phyloP scores from a whole-genome alignment of 164 flowering plant genomes.

The Echeveria elegans region DNA sequence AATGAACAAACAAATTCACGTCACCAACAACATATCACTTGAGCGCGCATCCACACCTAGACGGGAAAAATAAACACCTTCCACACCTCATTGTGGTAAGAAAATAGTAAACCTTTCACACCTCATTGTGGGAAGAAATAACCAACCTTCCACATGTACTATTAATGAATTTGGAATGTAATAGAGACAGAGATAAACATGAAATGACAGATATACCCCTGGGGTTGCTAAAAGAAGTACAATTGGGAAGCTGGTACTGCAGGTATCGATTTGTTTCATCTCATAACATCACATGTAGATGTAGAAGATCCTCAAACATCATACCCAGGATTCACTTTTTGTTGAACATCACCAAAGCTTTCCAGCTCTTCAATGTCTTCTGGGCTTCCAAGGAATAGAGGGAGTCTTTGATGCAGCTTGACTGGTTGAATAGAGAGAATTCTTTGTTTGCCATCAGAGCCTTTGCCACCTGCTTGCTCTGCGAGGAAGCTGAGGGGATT shows the following conservation, averaged over 20 bases:
- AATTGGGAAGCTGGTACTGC: too few species aligned
- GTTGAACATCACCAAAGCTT: constrained; percentile 87
- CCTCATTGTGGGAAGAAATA: too few species aligned
- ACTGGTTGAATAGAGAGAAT: constrained; percentile 81
- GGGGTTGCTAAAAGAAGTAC: too few species aligned
- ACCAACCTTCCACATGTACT: too few species aligned
- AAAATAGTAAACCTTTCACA: too few species aligned
- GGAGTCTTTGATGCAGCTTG: constrained; percentile 82
- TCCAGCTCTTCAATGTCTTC: constrained; percentile 88
- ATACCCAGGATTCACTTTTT: constrained; percentile 91
- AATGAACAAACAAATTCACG: too few species aligned
- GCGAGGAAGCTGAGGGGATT: constrained; percentile 89
- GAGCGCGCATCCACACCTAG: too few species aligned
- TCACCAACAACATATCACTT: too few species aligned
- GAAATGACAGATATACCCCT: neutral
- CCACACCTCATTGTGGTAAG: too few species aligned
- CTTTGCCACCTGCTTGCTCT: constrained; percentile 92
- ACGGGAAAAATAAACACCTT: too few species aligned
- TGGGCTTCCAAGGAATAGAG: constrained; percentile 73
- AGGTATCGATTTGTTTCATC: neutral
- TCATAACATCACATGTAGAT: neutral
- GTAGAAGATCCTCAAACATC: constrained; percentile 31
- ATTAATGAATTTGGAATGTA: constrained; percentile 1
- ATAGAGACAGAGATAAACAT: neutral
- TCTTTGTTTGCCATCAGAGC: constrained; percentile 77